Percentiles rank a stretch among this genome's conserved stretches.
phyloP scores from a whole-genome alignment of 164 flowering plant species.

The Chimonanthus salicifolius region DNA sequence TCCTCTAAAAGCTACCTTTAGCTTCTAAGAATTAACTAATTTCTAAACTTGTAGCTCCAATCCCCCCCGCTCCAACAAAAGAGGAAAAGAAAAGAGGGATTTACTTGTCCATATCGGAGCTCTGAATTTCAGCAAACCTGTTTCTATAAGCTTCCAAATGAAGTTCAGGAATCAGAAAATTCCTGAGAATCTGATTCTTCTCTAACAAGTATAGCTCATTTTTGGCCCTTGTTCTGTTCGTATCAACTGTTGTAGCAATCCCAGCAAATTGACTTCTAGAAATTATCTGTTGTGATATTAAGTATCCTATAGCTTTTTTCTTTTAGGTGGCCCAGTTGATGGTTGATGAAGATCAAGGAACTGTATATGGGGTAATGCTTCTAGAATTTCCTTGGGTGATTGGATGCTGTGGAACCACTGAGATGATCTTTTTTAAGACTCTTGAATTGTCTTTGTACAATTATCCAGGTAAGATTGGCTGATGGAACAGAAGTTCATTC shows the following conservation, averaged over 20 bases:
- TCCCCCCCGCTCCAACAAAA: no score
- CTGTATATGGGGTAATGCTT: slow-evolving; percentile 66
- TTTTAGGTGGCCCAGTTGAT: slow-evolving; percentile 58
- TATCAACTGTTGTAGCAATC: not conserved
- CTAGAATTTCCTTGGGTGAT: not conserved
- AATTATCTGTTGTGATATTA: no score
- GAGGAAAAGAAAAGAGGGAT: not conserved
- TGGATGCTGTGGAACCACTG: slow-evolving; percentile 1
- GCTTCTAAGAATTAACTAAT: no score
- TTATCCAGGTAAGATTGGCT: slow-evolving; percentile 60
- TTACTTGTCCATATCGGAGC: not conserved
- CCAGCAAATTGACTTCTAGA: not conserved
- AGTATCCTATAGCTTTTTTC: slow-evolving; percentile 11
- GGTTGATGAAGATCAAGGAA: slow-evolving; percentile 46
- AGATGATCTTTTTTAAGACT: slow-evolving; percentile 1
- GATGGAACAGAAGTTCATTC: slow-evolving; percentile 69
- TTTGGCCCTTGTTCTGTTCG: not conserved
- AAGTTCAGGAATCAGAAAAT: no score
- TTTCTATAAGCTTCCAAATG: not conserved
- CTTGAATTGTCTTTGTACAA: slow-evolving; percentile 11
- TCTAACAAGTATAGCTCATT: not conserved
- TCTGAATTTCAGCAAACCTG: not conserved
- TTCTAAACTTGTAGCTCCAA: no score
- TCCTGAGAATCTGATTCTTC: no score
- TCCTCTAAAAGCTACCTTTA: no score